A percentile compares a stretch with the other conserved stretches of the same genome.
Evolutionary conservation across 169 alveolate genomes (phyloP).

Genomic region (Neospora caninum): DNA sequence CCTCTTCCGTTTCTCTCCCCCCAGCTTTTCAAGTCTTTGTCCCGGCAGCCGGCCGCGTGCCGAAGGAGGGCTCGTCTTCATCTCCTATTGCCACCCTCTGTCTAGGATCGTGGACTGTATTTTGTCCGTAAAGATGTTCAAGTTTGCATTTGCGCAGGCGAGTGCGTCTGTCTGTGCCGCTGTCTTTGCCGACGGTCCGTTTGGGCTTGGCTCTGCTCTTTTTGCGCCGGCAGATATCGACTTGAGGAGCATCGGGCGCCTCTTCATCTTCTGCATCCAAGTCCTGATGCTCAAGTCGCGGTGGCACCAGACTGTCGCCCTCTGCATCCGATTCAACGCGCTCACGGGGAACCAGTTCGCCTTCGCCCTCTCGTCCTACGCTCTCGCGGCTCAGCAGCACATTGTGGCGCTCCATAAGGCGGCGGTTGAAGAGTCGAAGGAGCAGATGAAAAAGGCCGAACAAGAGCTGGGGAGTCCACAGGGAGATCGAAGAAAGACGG

Average conservation of each 20-base stretch:
- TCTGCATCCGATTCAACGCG: background rate
- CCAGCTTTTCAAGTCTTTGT: background rate
- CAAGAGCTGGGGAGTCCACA: background rate
- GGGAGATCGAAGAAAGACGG: background rate
- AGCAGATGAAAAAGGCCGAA: background rate
- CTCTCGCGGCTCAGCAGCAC: constrained; percentile 32
- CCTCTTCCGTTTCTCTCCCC: background rate
- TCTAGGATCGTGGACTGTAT: no score
- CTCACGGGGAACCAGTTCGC: constrained; percentile 24
- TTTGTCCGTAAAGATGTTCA: no score
- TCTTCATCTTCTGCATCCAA: constrained; percentile 31
- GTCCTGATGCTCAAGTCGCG: constrained; percentile 26
- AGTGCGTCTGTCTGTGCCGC: background rate
- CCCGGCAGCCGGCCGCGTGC: no score
- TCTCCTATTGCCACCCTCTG: no score
- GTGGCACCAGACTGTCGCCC: constrained; percentile 30
- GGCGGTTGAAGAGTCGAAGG: background rate
- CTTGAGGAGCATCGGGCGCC: background rate
- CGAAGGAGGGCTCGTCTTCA: no score
- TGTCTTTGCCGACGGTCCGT: background rate
- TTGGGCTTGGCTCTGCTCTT: background rate
- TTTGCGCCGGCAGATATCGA: background rate
- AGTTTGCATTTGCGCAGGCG: background rate
- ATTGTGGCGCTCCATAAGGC: background rate
- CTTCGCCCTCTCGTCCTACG: constrained; percentile 24